Conservation (phyloP, 2,329 filamentous ascomycete genomes). For the Amauroascus niger region DNA sequence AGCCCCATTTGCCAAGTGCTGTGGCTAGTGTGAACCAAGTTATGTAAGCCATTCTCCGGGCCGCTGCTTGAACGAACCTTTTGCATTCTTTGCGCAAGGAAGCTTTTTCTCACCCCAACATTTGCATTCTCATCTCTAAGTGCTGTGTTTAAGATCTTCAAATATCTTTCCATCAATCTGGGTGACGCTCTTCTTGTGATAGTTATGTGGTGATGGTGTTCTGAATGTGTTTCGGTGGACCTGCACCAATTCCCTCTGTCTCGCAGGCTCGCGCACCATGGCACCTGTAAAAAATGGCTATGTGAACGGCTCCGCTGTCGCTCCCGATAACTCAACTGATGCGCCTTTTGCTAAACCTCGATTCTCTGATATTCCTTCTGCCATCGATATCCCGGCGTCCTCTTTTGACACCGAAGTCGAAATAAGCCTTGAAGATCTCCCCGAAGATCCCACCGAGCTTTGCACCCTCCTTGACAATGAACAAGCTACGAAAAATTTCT, state of each 20-base stretch:
- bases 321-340: conserved; percentile 25
- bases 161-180: background rate
- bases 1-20: no score
- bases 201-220: conserved; percentile 1
- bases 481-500: conserved; percentile 78
- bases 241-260: background rate
- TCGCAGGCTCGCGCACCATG: conserved; percentile 31
- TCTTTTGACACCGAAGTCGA: conserved; percentile 64
- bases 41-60: no score
- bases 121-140: background rate
- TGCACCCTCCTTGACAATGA: conserved; percentile 94
- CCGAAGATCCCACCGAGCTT: conserved; percentile 88
- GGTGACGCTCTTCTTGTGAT: background rate
- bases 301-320: conserved; percentile 32
- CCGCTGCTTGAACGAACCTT: no score
- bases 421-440: conserved; percentile 80
- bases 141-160: background rate
- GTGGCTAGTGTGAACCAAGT: no score
- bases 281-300: conserved; percentile 43
- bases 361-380: conserved; percentile 53
- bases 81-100: no score
- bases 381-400: conserved; percentile 55
- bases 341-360: conserved; percentile 36
- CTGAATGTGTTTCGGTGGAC: background rate
- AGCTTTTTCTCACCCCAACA: background rate